Evolutionary conservation across 2,329 filamentous ascomycete species (phyloP), one percentile per base, ranked within the genome.

Genomic region (Pseudogymnoascus pannorum): DNA sequence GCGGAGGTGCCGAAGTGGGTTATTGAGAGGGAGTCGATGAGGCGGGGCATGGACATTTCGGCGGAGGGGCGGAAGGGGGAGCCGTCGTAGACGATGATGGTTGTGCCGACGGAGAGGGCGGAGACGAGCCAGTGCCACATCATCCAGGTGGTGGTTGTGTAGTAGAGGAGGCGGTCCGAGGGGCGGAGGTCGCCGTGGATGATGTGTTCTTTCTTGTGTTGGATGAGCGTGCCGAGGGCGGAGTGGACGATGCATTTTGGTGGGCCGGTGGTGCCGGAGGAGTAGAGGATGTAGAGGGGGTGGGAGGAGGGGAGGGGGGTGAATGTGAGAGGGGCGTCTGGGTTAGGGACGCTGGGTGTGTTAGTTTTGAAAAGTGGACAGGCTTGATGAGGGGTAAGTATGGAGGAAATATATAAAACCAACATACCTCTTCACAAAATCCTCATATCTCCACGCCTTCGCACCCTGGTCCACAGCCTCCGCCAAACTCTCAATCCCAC

Each of bases 51-150:
- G 8, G 91, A 92, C 62, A 94, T 81, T 69, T 93, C 84, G 59
- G 89, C 89, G 62, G 88, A 79, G 0, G 89, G 89, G 57, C 82
- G 81, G 78, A 97, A 97, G 0, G 94, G 94, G 0, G 91, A 96
- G 57, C 94, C 94, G 60, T 96, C 91, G 75, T 97, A 99, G 3
- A 97, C 81, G 18, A 97, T 81, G 11, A 97, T 78, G 0, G 91
- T 93, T 9, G 89, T 84, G 60, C 93, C 93, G 29, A 85, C 87
- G 8, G 92, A 89, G 3, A 97, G 84, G 5, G 87, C 91, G 1
- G 91, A 93, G 18, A 97, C 83, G 40, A 92, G 87, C 92, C 93
- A 97, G 73, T 97, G 93, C 92, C 92, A 97, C 93, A 97, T 97
- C 92, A 99, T 97, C 94, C 92, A 97, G 0, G 91, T 95, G 9